Evolutionary conservation across 169 alveolate species (phyloP).

Genomic region (Plasmodium coatneyi): DNA sequence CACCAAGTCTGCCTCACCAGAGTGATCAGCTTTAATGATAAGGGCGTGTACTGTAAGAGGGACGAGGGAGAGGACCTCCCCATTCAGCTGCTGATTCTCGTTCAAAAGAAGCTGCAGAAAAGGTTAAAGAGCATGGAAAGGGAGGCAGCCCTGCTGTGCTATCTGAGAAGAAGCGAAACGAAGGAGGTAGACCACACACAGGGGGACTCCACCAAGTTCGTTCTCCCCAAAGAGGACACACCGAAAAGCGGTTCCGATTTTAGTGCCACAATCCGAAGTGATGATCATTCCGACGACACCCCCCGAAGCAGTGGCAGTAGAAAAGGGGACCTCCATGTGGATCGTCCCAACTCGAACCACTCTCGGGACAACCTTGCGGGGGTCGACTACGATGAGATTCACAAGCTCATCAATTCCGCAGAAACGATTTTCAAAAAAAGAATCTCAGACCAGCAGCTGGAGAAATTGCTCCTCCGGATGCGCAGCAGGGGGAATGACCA

Average conservation of each 20-base stretch:
- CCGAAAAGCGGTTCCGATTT: neutral
- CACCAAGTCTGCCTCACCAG: slow-evolving; percentile 14
- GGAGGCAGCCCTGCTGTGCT: neutral
- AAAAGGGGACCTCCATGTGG: neutral
- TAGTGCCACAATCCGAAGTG: neutral
- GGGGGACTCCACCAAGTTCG: neutral
- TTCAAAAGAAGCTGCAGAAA: neutral
- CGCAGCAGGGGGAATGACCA: neutral
- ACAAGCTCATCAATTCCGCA: neutral
- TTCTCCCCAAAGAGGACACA: neutral
- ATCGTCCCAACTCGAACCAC: neutral
- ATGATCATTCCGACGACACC: neutral
- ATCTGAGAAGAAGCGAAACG: neutral
- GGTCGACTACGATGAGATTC: neutral
- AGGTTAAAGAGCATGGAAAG: slow-evolving; percentile 3
- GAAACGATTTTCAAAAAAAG: neutral
- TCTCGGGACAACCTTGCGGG: neutral
- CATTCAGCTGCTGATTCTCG: neutral
- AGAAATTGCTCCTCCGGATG: neutral
- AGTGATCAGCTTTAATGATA: slow-evolving; percentile 40
- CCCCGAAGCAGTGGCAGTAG: neutral
- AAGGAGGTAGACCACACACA: neutral
- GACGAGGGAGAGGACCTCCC: slow-evolving; percentile 20
- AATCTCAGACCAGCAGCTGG: slow-evolving; percentile 1
- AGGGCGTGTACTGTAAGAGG: slow-evolving; percentile 21